Evolutionary conservation across 23 red algal genomes (phyloP), one percentile per base, ranked within the genome.

Genomic region (Gracilariopsis chorda): DNA sequence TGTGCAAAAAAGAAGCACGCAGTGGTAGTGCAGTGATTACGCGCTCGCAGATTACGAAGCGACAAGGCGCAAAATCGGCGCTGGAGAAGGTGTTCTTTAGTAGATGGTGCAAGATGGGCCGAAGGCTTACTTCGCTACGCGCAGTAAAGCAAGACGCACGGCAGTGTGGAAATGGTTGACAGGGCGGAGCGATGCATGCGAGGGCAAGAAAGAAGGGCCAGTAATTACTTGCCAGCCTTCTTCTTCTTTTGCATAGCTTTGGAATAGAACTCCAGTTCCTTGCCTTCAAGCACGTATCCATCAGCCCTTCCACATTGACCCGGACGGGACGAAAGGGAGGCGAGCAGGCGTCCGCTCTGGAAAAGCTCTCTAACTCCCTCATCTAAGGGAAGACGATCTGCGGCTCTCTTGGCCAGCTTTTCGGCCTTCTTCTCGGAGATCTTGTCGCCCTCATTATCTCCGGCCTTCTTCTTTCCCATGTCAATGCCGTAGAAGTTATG

Each of bases 391-490:
- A 82, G 28, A 37, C 82, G 77, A 79, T 68, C 82, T 28, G 65
- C 87, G 19, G 82, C 94, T 32, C 88, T 80, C 91, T 98, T 98
- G 13, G 70, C 58, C 33, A 86, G 94, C 45, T 96, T 96, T 48
- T 86, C 79, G 14, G 45, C 47, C 21, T 37, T 83, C 65, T 74
- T 83, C 39, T 78, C 59, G 33, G 85, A 88, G 49, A 88, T 87
- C 21, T 24, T 88, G 60, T 99, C 97, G 0, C 68, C 86, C 47
- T 84, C 97, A 60, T 91, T 84, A 64, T 85, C 87, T 4, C 59
- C 74, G 33, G 77, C 74, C 91, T 94, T 98, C 74, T 98, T 98
- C 93, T 99, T 99, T 29, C 97, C 97, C 32, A 99, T 91, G 53
- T 99, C 97, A 41, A 94, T 73, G 17, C 97, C 97, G 70, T 96